Base-by-base conservation (phyloP, 192 early-diverging fungal genomes). In the Dissophora globulifera region DNA sequence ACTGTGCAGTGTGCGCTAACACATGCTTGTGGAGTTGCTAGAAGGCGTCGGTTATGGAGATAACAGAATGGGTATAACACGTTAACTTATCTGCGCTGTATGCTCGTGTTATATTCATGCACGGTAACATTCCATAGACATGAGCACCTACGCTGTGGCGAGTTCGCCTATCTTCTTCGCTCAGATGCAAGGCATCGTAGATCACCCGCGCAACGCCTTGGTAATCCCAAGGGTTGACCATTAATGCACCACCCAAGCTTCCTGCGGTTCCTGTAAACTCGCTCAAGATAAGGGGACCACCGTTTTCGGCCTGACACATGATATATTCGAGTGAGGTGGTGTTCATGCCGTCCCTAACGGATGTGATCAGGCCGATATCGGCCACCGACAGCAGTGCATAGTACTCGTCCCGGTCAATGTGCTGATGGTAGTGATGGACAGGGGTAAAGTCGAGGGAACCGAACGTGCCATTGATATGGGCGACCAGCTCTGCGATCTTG, bases 211-310 rank as follows among this genome's bases (percentile, higher is more conserved):
- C 90, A 17, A 95, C 93, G n/a, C 92, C 93, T 52, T 71, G 58
- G 55, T 86, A 91, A 71, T 95, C 92, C 93, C 93, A 96, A 13
- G 94, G 94, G 62, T 96, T 96, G 30, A 96, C 93, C 47, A 96
- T 84, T 20, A 92, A 84, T 15, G 93, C 93, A 4, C 88, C 87
- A 62, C 91, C 88, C 29, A 94, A 80, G 22, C 88, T 89, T 8
- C 92, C 91, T 10, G 94, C 93, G 20, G 94, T 96, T 27, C 98
- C 98, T 9, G 98, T 95, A 74, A 99, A 99, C 79, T 99, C 96
- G 58, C 93, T 94, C 47, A 99, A 78, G 38, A 99, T 93, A 62
- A 99, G 80, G 25, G 95, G 92, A 22, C 91, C 91, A 58, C 93
- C 84, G 62, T 91, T 91, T 58, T 93, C 91, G 19, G 91, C 81